Evolutionary conservation across 139 green algal genomes (phyloP), one percentile per base, ranked within the genome.

Genomic region (Picochlorum sp.): DNA sequence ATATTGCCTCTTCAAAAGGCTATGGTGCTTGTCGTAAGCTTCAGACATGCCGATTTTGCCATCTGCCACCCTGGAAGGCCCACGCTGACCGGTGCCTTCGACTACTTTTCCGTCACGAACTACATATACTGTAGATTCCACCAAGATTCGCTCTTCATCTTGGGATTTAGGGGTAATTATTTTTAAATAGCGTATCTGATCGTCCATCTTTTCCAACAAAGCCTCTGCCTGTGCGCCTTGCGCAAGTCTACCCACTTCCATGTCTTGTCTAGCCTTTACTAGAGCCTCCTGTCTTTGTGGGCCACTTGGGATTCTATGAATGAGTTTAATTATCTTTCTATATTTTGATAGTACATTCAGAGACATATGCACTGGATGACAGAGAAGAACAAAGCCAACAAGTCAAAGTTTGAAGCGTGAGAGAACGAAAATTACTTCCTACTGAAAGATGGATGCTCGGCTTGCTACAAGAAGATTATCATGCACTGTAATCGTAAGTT

Each of bases 1-100:
- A 60, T 79, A 50, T 67, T 87, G 80, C 43, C 80, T 59, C 51
- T 70, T 68, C 25, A 86, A 61, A 25, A 87, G 73, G 44, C 61
- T 57, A 2, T 83, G 30, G 39, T 87, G 75, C 10, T 64, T 62
- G 26, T 61, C 36, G 14, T 64, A 49, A 20, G 78, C 82, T 14
- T 91, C 84, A 0, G 84, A 64, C 57, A 78, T 74, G 25, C 49
- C 65, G 2, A 89, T 72, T 5, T 59, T 77, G 31, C 79, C 75
- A 35, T 89, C 79, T 0, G 77, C 74, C 1, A 84, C 83, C 24
- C 84, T 89, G 70, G 54, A 41, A 5, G 13, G 13, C 10, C 36
- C 29, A 0, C 22, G 36, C 7, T 37, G 6, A 24, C 32, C 63
- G 9, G 36, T 44, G 31, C 64, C 59, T 28, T 80, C 59, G n/a